phyloP scores from a whole-genome alignment of 1,284 basidiomycete genomes.

The Tilletia caries region DNA sequence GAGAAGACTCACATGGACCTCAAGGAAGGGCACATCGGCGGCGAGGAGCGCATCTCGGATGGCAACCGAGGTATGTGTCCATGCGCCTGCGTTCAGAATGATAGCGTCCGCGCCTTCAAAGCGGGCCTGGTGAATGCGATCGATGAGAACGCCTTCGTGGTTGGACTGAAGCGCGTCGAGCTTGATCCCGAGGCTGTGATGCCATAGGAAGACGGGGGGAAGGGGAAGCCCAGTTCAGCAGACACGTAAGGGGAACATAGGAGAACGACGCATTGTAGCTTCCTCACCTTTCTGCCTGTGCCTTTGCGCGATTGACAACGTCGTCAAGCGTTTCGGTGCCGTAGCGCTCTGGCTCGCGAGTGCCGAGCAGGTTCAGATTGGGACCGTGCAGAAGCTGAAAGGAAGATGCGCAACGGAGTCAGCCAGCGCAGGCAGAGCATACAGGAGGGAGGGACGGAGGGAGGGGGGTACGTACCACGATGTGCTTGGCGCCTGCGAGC shows the following conservation, averaged over 20 bases:
- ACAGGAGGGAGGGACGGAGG: background rate
- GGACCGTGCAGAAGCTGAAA: constrained; percentile 47
- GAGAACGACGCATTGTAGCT: too few species aligned
- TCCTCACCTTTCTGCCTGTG: constrained; percentile 4
- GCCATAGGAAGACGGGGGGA: background rate
- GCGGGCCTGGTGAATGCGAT: constrained; percentile 48
- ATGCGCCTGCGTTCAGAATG: constrained; percentile 53
- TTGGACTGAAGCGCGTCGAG: constrained; percentile 50
- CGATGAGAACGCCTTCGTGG: constrained; percentile 53
- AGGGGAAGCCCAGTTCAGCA: background rate
- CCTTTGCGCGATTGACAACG: constrained; percentile 18
- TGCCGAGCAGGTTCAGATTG: constrained; percentile 54
- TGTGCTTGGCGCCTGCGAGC: constrained; percentile 7
- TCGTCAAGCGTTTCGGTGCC: constrained; percentile 51
- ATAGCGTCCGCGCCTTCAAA: constrained; percentile 28
- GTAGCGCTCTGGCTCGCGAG: constrained; percentile 53
- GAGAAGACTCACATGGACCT: constrained; percentile 46
- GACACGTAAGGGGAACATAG: background rate
- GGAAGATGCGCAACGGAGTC: background rate
- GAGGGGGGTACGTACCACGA: background rate
- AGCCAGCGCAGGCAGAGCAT: background rate
- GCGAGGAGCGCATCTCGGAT: constrained; percentile 51
- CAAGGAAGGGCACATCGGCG: constrained; percentile 52
- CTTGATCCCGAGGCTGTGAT: background rate
- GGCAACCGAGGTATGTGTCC: constrained; percentile 53